Percentiles rank a stretch among this genome's conserved stretches.
Conservation (phyloP, 306 rosid species). For the Senna tora region DNA sequence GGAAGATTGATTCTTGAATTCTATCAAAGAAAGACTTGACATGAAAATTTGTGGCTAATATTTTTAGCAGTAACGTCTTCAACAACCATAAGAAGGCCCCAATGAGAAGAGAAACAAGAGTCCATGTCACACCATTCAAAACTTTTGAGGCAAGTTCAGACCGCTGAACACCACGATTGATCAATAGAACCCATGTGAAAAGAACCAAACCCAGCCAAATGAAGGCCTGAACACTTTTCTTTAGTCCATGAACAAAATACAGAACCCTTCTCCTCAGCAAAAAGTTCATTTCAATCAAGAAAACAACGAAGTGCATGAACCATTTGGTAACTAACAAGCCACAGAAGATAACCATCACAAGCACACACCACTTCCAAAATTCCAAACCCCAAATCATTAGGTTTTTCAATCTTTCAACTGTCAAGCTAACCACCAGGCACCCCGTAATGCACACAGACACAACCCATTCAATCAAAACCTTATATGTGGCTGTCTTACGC, state of each 20-base stretch:
- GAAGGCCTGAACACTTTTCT: slow-evolving; percentile 72
- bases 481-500: slow-evolving; percentile 48
- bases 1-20: slow-evolving; percentile 85
- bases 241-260: slow-evolving; percentile 93
- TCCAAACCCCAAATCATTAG: slow-evolving; percentile 56
- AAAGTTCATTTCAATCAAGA: slow-evolving; percentile 84
- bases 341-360: slow-evolving; percentile 71
- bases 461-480: slow-evolving; percentile 53
- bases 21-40: slow-evolving; percentile 86
- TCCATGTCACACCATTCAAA: slow-evolving; percentile 64
- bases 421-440: slow-evolving; percentile 60
- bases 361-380: slow-evolving; percentile 89
- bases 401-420: slow-evolving; percentile 41
- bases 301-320: slow-evolving; percentile 75
- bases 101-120: slow-evolving; percentile 67
- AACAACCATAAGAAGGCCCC: slow-evolving; percentile 79
- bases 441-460: slow-evolving; percentile 52
- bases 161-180: slow-evolving; percentile 52
- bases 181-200: slow-evolving; percentile 67
- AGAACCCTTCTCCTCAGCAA: slow-evolving; percentile 77
- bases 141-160: slow-evolving; percentile 52
- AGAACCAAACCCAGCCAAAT: slow-evolving; percentile 77
- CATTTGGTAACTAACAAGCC: slow-evolving; percentile 77
- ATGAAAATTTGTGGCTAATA: slow-evolving; percentile 80
- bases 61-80: slow-evolving; percentile 66